Evolutionary conservation across 208 protist genomes (phyloP).

Genomic region (Trypanosoma vivax): DNA sequence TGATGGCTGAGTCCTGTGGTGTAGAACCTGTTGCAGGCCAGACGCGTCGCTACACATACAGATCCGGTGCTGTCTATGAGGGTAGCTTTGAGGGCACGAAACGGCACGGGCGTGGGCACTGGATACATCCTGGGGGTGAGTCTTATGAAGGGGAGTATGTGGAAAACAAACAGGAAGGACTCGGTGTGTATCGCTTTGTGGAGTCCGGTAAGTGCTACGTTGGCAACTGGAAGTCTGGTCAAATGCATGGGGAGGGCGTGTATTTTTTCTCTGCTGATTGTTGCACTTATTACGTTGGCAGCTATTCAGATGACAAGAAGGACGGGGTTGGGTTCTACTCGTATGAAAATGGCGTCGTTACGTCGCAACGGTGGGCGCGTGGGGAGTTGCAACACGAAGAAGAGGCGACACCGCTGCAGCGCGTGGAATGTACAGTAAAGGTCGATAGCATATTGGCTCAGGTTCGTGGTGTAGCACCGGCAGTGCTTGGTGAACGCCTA

Average conservation of each 20-base stretch:
- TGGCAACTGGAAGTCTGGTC: slow-evolving; percentile 64
- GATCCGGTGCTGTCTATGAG: slow-evolving; percentile 83
- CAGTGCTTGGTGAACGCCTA: slow-evolving; percentile 47
- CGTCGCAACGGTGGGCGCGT: slow-evolving; percentile 67
- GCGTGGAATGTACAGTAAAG: slow-evolving; percentile 39
- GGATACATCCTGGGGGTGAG: slow-evolving; percentile 71
- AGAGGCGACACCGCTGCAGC: slow-evolving; percentile 56
- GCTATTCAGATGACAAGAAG: slow-evolving; percentile 79
- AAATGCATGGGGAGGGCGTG: slow-evolving; percentile 82
- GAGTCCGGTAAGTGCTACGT: slow-evolving; percentile 72
- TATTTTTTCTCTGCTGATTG: slow-evolving; percentile 73
- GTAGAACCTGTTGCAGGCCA: too few relatives aligned
- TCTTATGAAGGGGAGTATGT: slow-evolving; percentile 85
- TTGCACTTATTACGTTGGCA: slow-evolving; percentile 63
- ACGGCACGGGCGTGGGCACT: slow-evolving; percentile 73
- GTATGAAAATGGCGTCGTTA: slow-evolving; percentile 81
- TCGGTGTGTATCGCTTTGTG: slow-evolving; percentile 73
- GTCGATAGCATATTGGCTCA: slow-evolving; percentile 34
- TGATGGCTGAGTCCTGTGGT: too few relatives aligned
- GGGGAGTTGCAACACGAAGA: slow-evolving; percentile 51
- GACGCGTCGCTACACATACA: slow-evolving; percentile 56
- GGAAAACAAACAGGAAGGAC: slow-evolving; percentile 78
- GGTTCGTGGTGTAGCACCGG: slow-evolving; percentile 57
- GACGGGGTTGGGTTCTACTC: slow-evolving; percentile 72
- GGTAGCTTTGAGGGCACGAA: slow-evolving; percentile 71